phyloP scores from a whole-genome alignment of 805 yeast genomes.

The Ogataea paradorogensis region DNA sequence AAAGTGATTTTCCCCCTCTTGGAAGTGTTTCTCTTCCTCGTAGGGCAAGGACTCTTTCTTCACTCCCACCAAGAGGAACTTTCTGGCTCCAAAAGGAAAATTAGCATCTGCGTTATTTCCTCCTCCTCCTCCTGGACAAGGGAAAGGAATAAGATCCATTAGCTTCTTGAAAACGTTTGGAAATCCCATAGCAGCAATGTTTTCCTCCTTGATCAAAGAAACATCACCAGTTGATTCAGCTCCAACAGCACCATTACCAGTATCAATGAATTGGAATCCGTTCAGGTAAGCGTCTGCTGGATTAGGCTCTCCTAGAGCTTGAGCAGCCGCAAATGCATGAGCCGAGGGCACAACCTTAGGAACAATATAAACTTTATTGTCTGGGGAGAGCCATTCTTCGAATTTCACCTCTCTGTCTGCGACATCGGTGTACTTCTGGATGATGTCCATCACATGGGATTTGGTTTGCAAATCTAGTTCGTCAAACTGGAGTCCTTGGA shows the following conservation, averaged over 20 bases:
- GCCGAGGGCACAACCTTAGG: slow-evolving; percentile 14
- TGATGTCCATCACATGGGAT: slow-evolving; percentile 16
- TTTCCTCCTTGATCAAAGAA: slow-evolving; percentile 25
- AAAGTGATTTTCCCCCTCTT: too few species aligned
- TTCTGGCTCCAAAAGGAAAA: slow-evolving; percentile 29
- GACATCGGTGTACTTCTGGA: slow-evolving; percentile 21
- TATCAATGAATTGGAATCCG: slow-evolving; percentile 16
- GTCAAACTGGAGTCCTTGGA: slow-evolving; percentile 9
- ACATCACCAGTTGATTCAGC: slow-evolving; percentile 8
- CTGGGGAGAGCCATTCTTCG: slow-evolving; percentile 29
- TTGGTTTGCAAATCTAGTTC: slow-evolving; percentile 11
- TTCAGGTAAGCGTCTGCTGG: slow-evolving; percentile 9
- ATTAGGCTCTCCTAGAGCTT: not conserved
- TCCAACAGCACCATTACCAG: slow-evolving; percentile 3
- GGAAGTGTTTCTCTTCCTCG: too few species aligned
- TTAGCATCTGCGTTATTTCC: slow-evolving; percentile 12
- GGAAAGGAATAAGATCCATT: slow-evolving; percentile 11
- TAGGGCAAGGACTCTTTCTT: slow-evolving; percentile 11
- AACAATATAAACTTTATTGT: slow-evolving; percentile 23
- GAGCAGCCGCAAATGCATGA: not conserved
- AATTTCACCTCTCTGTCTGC: slow-evolving; percentile 16
- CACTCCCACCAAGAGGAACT: slow-evolving; percentile 26
- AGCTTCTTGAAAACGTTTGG: slow-evolving; percentile 27
- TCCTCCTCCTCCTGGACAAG: slow-evolving; percentile 10
- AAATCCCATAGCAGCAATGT: slow-evolving; percentile 28